Evolutionary conservation across 2,329 filamentous ascomycete species (phyloP).

Genomic region (Claviceps monticola): DNA sequence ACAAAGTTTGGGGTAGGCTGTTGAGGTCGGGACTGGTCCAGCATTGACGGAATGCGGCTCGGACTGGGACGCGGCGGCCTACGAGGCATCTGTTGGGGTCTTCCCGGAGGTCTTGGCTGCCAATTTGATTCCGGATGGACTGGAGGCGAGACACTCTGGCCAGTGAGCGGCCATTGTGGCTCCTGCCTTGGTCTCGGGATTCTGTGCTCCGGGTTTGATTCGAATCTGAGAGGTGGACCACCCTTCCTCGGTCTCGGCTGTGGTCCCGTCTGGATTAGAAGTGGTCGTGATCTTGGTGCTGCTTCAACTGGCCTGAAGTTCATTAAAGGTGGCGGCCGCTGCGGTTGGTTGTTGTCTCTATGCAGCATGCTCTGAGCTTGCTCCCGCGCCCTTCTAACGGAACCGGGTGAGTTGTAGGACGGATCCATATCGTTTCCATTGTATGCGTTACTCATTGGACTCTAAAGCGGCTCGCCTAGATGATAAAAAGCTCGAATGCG

Average conservation of each 20-base stretch:
- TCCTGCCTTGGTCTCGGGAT: constrained; percentile 40
- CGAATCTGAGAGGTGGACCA: constrained; percentile 10
- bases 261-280: constrained; percentile 1
- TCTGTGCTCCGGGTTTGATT: constrained; percentile 9
- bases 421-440: constrained; percentile 40
- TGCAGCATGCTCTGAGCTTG: constrained; percentile 28
- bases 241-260: constrained; percentile 10
- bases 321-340: constrained; percentile 10
- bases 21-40: constrained; percentile 41
- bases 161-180: constrained; percentile 40
- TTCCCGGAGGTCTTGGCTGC: constrained; percentile 37
- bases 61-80: constrained; percentile 46
- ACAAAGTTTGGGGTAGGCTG: constrained; percentile 40
- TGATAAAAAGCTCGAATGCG: neutral
- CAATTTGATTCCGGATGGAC: constrained; percentile 22
- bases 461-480: neutral
- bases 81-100: constrained; percentile 35
- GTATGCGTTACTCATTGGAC: constrained; percentile 41
- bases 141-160: constrained; percentile 22
- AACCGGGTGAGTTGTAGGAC: constrained; percentile 28
- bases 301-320: neutral
- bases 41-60: constrained; percentile 43
- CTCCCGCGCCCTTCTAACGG: constrained; percentile 41
- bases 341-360: constrained; percentile 12
- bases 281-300: neutral